phyloP scores from a whole-genome alignment of 1,284 basidiomycete species.

The Leccinum glutinopallens region DNA sequence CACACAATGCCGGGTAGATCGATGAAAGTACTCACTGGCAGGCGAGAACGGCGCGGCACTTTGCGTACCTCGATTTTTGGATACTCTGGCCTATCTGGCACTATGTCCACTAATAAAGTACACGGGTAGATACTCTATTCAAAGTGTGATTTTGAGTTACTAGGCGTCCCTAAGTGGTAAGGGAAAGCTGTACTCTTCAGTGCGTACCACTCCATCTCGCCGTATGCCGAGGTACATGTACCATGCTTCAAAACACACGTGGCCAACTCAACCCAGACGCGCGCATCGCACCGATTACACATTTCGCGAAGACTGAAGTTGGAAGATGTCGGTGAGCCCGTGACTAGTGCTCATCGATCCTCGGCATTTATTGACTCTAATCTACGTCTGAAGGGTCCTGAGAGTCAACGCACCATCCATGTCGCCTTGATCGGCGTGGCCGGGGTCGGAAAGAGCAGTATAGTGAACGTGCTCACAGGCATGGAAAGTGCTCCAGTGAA shows the following conservation, averaged over 20 bases:
- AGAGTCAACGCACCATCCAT: slow-evolving; percentile 9
- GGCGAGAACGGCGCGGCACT: neutral
- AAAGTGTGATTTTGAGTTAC: neutral
- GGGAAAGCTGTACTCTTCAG: neutral
- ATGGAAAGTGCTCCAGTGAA: slow-evolving; percentile 16
- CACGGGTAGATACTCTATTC: neutral
- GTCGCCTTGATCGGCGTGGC: slow-evolving; percentile 30
- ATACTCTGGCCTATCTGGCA: neutral
- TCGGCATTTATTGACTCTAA: slow-evolving; percentile 7
- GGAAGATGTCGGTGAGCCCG: slow-evolving; percentile 24
- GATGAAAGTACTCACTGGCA: neutral
- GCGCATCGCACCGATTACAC: slow-evolving; percentile 4
- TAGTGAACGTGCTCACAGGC: slow-evolving; percentile 31
- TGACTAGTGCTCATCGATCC: neutral
- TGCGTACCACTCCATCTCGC: neutral
- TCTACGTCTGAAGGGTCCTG: slow-evolving; percentile 6
- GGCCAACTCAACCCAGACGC: neutral
- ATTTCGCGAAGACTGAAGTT: neutral
- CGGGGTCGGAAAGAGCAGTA: slow-evolving; percentile 33
- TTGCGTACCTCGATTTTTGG: neutral
- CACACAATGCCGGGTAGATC: neutral
- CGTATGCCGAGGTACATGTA: slow-evolving; percentile 5
- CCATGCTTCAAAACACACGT: slow-evolving; percentile 3
- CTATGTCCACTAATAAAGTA: neutral
- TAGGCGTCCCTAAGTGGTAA: neutral